Evolutionary conservation across 2,329 filamentous ascomycete genomes (phyloP).

Genomic region (Phialocephala subalpina): DNA sequence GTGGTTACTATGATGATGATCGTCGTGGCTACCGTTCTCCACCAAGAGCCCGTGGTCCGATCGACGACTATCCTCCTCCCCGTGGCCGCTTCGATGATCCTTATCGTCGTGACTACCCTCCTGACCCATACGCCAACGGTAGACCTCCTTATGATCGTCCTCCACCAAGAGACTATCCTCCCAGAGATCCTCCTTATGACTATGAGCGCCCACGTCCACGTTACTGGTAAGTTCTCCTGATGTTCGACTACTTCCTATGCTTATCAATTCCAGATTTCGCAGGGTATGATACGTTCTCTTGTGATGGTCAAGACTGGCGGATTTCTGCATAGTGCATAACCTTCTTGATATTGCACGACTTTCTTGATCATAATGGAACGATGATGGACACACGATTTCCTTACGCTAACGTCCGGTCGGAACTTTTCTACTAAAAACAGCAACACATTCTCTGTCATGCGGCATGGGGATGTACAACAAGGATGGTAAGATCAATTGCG

Average conservation of each 20-base stretch:
- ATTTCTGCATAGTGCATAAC: conserved; percentile 14
- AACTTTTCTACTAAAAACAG: conserved; percentile 24
- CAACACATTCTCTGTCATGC: conserved; percentile 14
- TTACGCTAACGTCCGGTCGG: conserved; percentile 22
- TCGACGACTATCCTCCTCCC: conserved; percentile 80
- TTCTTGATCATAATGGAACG: conserved; percentile 22
- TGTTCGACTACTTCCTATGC: not conserved
- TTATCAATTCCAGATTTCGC: conserved; percentile 13
- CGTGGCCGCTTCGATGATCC: conserved; percentile 78
- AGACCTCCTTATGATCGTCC: conserved; percentile 59
- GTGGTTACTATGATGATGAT: conserved; percentile 88
- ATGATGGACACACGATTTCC: conserved; percentile 28
- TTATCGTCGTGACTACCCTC: conserved; percentile 73
- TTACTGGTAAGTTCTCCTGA: conserved; percentile 40
- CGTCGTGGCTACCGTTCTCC: conserved; percentile 81
- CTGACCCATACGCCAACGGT: conserved; percentile 65
- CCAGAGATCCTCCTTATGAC: conserved; percentile 43
- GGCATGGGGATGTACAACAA: conserved; percentile 26
- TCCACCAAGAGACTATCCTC: conserved; percentile 45
- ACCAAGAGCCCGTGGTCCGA: conserved; percentile 72
- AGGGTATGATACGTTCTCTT: conserved; percentile 24
- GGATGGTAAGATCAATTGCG: conserved; percentile 23
- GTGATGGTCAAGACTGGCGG: conserved; percentile 13
- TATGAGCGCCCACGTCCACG: conserved; percentile 41
- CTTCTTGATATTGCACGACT: conserved; percentile 11